These are phyloP conservation scores for Oenanthe sinensis DNA, from an alignment of 129 eudicot species.

Conservation along the genomic window DNA sequence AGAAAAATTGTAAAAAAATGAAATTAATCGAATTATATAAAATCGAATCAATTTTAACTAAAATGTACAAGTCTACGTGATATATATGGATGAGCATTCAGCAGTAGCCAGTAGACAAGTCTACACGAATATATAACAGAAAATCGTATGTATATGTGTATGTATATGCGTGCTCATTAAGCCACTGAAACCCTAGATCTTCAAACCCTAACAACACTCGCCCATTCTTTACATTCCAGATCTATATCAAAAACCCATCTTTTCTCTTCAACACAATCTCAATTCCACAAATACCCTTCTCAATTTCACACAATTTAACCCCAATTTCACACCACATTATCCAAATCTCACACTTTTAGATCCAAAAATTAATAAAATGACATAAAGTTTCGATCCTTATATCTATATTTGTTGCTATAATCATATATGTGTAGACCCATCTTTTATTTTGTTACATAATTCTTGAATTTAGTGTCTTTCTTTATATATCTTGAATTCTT, in stretches of 20 bases:
- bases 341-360: neutral
- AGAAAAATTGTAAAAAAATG: no score
- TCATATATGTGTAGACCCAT: neutral
- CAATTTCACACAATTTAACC: neutral
- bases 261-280: neutral
- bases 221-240: neutral
- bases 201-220: neutral
- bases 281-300: neutral
- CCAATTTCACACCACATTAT: neutral
- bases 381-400: neutral
- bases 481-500: neutral
- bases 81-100: neutral
- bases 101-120: neutral
- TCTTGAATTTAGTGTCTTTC: neutral
- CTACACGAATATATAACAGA: neutral
- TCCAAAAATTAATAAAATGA: neutral
- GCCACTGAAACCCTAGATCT: constrained; percentile 2
- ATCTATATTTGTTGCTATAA: neutral
- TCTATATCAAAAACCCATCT: neutral
- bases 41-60: no score
- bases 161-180: constrained; percentile 3
- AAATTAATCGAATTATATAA: no score
- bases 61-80: neutral
- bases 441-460: no score
- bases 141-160: neutral